Conservation (phyloP, 1,284 basidiomycete genomes). For the Mycena citricolor region DNA sequence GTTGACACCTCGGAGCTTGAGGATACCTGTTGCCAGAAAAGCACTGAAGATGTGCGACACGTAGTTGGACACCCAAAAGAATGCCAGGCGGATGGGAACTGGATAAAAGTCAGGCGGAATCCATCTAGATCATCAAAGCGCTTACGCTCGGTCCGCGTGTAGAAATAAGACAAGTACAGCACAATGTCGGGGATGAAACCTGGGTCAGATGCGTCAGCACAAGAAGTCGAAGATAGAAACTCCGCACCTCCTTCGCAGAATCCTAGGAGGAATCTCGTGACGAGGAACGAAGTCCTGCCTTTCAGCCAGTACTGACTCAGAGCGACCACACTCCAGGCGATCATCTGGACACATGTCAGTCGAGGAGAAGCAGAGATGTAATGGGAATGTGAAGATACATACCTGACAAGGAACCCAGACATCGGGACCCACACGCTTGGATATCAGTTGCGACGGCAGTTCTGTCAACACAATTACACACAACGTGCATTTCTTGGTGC, state of each 20-base stretch:
- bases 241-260: conserved; percentile 37
- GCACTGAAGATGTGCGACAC: conserved; percentile 52
- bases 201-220: too few species aligned
- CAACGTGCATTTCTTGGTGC: not conserved
- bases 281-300: conserved; percentile 55
- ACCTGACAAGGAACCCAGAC: conserved; percentile 72
- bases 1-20: conserved; percentile 54
- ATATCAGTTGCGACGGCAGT: conserved; percentile 70
- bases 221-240: not conserved
- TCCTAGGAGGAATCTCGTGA: conserved; percentile 38
- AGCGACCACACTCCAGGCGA: conserved; percentile 57
- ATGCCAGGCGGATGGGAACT: conserved; percentile 67
- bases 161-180: conserved; percentile 69
- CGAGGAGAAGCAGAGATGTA: not conserved
- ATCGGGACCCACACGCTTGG: conserved; percentile 70
- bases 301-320: conserved; percentile 63
- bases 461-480: conserved; percentile 32
- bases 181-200: conserved; percentile 63
- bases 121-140: too few species aligned
- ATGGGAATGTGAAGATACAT: too few species aligned
- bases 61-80: conserved; percentile 70
- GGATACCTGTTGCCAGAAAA: conserved; percentile 63
- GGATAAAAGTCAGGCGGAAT: not conserved
- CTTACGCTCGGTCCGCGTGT: conserved; percentile 57
- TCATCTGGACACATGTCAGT: conserved; percentile 37